Evolutionary conservation across 2,329 filamentous ascomycete species (phyloP).

Genomic region (Polytolypa hystricis): DNA sequence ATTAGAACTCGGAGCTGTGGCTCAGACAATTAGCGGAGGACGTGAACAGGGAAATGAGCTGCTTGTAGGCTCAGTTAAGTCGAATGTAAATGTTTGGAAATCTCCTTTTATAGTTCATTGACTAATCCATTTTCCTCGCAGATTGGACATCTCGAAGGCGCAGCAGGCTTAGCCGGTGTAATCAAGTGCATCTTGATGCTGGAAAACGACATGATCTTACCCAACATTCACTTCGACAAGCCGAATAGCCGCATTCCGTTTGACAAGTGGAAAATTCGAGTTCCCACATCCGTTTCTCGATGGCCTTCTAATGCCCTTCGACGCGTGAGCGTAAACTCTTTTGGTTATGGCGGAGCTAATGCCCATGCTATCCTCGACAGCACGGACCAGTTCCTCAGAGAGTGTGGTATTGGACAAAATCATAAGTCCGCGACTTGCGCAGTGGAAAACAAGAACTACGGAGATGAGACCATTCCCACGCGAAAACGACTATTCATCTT

Average conservation of each 20-base stretch:
- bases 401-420: not conserved
- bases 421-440: not conserved
- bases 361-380: slow-evolving; percentile 18
- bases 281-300: slow-evolving; percentile 11
- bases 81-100: slow-evolving; percentile 15
- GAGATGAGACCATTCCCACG: not conserved
- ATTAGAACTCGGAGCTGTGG: slow-evolving; percentile 10
- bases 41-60: slow-evolving; percentile 6
- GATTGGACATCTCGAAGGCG: slow-evolving; percentile 13
- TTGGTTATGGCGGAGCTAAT: slow-evolving; percentile 23
- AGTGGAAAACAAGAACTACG: not conserved
- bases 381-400: slow-evolving; percentile 6
- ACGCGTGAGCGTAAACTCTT: slow-evolving; percentile 23
- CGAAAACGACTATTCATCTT: slow-evolving; percentile 9
- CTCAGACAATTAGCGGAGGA: slow-evolving; percentile 4
- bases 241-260: slow-evolving; percentile 11
- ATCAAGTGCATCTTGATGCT: slow-evolving; percentile 15
- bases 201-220: slow-evolving; percentile 16
- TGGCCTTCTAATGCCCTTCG: slow-evolving; percentile 18
- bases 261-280: slow-evolving; percentile 6
- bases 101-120: not conserved
- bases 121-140: slow-evolving; percentile 7
- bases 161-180: slow-evolving; percentile 8
- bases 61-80: slow-evolving; percentile 19
- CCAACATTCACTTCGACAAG: slow-evolving; percentile 14